Percentiles rank a stretch among this genome's conserved stretches.
Conservation (phyloP, 2,329 filamentous ascomycete species). For the Tolypocladium paradoxum region DNA sequence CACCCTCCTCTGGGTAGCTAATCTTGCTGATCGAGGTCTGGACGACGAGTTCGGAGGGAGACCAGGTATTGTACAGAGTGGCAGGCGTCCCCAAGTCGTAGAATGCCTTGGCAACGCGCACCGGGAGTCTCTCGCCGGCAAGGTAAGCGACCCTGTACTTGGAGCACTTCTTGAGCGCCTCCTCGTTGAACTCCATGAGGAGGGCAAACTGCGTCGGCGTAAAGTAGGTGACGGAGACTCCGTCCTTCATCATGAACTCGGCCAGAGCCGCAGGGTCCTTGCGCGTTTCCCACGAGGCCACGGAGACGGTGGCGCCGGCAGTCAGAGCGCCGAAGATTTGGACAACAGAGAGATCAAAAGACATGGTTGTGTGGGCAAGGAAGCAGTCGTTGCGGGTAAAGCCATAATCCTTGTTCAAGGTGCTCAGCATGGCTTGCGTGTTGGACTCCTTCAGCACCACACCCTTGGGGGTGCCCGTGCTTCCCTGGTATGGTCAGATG, state of each 20-base stretch:
- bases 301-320: constrained; percentile 10
- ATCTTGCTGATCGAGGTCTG: constrained; percentile 12
- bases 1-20: constrained; percentile 6
- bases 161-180: constrained; percentile 8
- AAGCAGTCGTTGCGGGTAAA: constrained; percentile 10
- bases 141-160: constrained; percentile 12
- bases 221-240: constrained; percentile 11
- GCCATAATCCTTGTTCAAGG: constrained; percentile 10
- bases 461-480: constrained; percentile 14
- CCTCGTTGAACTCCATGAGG: constrained; percentile 11
- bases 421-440: constrained; percentile 14
- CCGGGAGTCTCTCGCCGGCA: constrained; percentile 12
- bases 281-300: constrained; percentile 12
- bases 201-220: constrained; percentile 13
- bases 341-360: constrained; percentile 13
- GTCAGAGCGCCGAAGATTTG: constrained; percentile 12
- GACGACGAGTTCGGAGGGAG: constrained; percentile 12
- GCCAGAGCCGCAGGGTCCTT: constrained; percentile 13
- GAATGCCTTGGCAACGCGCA: constrained; percentile 11
- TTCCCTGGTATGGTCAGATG: no score
- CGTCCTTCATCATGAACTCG: constrained; percentile 11
- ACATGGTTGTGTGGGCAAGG: constrained; percentile 13
- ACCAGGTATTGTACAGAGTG: constrained; percentile 12
- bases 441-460: constrained; percentile 13
- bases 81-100: constrained; percentile 12